Evolutionary conservation across 306 rosid species (phyloP).

Genomic region (Prunus dulcis): DNA sequence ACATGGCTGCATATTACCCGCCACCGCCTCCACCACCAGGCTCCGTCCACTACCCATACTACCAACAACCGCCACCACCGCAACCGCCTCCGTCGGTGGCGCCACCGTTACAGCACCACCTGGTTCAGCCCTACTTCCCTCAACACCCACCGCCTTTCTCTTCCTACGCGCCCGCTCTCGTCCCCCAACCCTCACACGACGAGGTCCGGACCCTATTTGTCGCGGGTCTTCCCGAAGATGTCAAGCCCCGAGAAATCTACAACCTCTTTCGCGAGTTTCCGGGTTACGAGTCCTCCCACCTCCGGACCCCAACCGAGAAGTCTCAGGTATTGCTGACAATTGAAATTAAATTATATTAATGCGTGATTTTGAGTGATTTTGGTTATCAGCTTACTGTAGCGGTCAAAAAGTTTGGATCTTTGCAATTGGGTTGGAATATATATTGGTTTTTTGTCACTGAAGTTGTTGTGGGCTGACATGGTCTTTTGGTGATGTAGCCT

Average conservation of each 20-base stretch:
- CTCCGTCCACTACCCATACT: conserved; percentile 55
- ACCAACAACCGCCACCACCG: conserved; percentile 47
- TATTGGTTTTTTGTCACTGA: neutral
- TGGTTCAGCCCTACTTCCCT: conserved; percentile 37
- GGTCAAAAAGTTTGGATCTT: neutral
- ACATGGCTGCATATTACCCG: conserved; percentile 68
- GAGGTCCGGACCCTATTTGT: conserved; percentile 92
- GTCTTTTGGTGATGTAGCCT: conserved; percentile 48
- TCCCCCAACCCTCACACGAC: conserved; percentile 21
- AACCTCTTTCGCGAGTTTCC: conserved; percentile 85
- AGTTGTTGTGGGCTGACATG: neutral
- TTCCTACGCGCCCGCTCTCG: conserved; percentile 18
- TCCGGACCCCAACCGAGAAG: conserved; percentile 62
- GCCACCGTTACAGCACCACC: conserved; percentile 32
- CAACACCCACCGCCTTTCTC: conserved; percentile 24
- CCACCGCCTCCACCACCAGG: conserved; percentile 50
- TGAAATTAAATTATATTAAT: neutral
- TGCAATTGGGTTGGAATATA: too few relatives aligned
- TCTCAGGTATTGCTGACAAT: conserved; percentile 49
- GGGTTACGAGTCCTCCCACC: conserved; percentile 93
- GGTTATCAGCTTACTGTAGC: neutral
- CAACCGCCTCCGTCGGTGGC: conserved; percentile 41
- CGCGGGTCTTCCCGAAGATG: conserved; percentile 90
- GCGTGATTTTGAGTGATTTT: neutral
- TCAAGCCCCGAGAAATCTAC: conserved; percentile 83